Conservation (phyloP, 1,284 basidiomycete species). For the Exsudoporus floridanus region DNA sequence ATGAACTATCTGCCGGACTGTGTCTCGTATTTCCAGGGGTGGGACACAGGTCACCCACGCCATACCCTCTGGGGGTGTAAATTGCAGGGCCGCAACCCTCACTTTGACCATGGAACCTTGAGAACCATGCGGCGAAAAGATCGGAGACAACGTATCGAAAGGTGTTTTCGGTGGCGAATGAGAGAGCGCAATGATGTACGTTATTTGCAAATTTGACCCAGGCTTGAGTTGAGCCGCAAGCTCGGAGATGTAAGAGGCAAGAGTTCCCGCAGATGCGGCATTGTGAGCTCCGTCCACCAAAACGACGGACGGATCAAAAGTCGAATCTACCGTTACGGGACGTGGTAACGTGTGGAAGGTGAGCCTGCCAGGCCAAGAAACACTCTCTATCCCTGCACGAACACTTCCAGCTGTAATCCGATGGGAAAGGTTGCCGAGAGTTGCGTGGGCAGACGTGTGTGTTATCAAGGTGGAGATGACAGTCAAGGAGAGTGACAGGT, state of each 20-base stretch:
- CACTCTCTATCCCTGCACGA: conserved; percentile 53
- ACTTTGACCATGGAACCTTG: conserved; percentile 30
- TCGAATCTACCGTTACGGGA: conserved; percentile 18
- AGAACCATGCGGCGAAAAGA: conserved; percentile 44
- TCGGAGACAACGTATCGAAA: conserved; percentile 62
- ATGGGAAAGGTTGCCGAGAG: conserved; percentile 15
- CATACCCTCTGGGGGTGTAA: conserved; percentile 83
- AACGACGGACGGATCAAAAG: conserved; percentile 41
- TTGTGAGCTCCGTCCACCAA: conserved; percentile 97
- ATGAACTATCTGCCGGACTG: conserved; percentile 43
- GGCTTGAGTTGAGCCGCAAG: conserved; percentile 26
- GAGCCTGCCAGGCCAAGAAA: conserved; percentile 83
- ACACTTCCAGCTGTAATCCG: conserved; percentile 30
- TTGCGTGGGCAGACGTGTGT: conserved; percentile 35
- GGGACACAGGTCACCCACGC: conserved; percentile 80
- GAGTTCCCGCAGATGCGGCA: conserved; percentile 70
- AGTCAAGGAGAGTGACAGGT: conserved; percentile 69
- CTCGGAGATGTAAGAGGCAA: conserved; percentile 69
- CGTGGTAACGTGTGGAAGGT: conserved; percentile 59
- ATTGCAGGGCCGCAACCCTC: conserved; percentile 58
- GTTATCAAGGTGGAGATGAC: conserved; percentile 64
- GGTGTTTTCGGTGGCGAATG: conserved; percentile 81
- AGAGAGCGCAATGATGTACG: conserved; percentile 77
- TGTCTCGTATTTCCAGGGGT: conserved; percentile 46
- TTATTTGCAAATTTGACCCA: conserved; percentile 42